These are phyloP conservation scores for Lipomyces orientalis DNA, from an alignment of 805 yeast species.

Conservation along the genomic window DNA sequence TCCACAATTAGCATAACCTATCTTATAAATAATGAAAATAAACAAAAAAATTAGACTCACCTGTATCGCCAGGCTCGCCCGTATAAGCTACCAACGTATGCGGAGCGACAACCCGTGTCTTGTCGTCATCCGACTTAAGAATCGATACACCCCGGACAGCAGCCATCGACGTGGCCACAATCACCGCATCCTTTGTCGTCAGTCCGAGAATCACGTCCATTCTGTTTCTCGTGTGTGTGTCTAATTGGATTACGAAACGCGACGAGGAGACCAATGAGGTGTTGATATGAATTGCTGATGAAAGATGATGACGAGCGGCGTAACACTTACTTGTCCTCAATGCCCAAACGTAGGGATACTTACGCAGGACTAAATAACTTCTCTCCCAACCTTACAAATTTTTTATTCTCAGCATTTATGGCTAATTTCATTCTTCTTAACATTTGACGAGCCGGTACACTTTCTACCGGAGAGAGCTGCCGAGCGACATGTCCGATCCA, in stretches of 20 bases:
- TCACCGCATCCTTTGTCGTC: slow-evolving; percentile 76
- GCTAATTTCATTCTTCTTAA: background rate
- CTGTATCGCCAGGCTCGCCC: slow-evolving; percentile 96
- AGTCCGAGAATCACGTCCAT: slow-evolving; percentile 95
- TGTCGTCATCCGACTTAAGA: slow-evolving; percentile 77
- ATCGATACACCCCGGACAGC: slow-evolving; percentile 89
- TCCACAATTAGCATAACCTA: slow-evolving; percentile 9
- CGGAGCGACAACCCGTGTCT: slow-evolving; percentile 73
- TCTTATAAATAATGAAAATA: background rate
- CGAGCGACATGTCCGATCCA: slow-evolving; percentile 32
- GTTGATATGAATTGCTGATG: background rate
- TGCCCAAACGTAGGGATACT: background rate
- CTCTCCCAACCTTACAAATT: slow-evolving; percentile 4
- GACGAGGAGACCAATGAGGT: background rate
- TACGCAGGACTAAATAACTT: slow-evolving; percentile 8
- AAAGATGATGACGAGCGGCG: background rate
- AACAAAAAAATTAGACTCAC: slow-evolving; percentile 38
- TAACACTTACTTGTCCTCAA: background rate
- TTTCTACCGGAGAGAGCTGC: background rate
- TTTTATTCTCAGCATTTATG: background rate
- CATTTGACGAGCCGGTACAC: background rate
- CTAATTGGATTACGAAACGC: background rate
- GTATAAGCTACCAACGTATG: slow-evolving; percentile 86
- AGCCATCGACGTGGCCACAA: slow-evolving; percentile 93
- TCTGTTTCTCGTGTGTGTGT: background rate